Evolutionary conservation across 2,329 filamentous ascomycete species (phyloP).

Genomic region (Fusarium torulosum): DNA sequence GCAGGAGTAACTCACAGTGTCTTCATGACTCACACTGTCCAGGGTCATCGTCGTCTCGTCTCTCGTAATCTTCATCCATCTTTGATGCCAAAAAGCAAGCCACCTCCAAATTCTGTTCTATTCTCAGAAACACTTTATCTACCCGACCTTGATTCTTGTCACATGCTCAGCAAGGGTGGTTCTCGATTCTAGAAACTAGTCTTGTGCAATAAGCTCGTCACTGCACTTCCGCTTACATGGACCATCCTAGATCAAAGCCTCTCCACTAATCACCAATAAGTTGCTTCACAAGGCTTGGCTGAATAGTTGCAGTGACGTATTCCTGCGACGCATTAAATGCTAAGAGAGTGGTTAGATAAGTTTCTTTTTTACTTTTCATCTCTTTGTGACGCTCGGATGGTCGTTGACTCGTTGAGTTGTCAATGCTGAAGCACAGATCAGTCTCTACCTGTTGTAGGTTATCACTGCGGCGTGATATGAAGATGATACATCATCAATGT

Average conservation of each 20-base stretch:
- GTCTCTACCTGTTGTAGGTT: background rate
- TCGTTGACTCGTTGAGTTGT: constrained; percentile 1
- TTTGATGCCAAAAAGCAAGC: constrained; percentile 18
- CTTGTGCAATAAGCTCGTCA: constrained; percentile 24
- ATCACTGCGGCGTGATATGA: background rate
- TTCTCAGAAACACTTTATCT: constrained; percentile 23
- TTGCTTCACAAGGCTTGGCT: constrained; percentile 14
- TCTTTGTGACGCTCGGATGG: constrained; percentile 4
- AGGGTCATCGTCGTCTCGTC: constrained; percentile 20
- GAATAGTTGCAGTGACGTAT: constrained; percentile 28
- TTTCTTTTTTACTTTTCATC: constrained; percentile 2
- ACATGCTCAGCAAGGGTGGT: constrained; percentile 14
- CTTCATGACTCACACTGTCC: constrained; percentile 9
- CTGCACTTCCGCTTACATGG: constrained; percentile 27
- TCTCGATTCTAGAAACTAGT: background rate
- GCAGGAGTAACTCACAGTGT: constrained; percentile 7
- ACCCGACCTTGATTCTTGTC: constrained; percentile 30
- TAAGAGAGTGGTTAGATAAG: constrained; percentile 6
- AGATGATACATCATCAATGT: constrained; percentile 37
- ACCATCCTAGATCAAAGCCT: constrained; percentile 15
- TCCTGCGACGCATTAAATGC: constrained; percentile 23
- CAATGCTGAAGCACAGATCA: constrained; percentile 5
- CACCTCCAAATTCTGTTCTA: constrained; percentile 29
- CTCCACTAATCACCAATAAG: constrained; percentile 9
- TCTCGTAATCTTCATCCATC: constrained; percentile 19